Evolutionary conservation across 768 basidiomycete genomes (phyloP), one percentile per base, ranked within the genome.

Genomic region (Fomitopsis serialis): DNA sequence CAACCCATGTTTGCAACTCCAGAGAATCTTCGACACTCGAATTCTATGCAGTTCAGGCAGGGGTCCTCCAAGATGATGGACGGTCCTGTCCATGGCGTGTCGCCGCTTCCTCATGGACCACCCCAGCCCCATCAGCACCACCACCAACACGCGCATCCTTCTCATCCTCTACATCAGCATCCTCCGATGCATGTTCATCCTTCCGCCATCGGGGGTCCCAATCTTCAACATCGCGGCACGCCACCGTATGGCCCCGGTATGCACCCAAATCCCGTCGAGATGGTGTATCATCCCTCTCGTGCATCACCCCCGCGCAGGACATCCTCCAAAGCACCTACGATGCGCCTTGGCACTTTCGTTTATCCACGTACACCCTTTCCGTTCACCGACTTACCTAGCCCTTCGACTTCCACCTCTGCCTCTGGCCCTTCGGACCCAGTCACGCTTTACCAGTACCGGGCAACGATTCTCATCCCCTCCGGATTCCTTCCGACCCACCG

Each of bases 321-420:
- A 2, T 60, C 58, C 45, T 35, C 54, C 22, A 54, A 52, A 9
- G 55, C 61, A 4, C 63, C 66, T 2, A 53, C 65, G 0, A 56
- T 64, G 2, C 68, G 77, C 57, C 66, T 85, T 12, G 84, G 84
- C 36, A 80, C 80, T 23, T 85, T 72, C 65, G 77, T 85, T 45
- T 79, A 73, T 50, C 84, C 84, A 1, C 66, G 69, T 40, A 66
- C 78, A 42, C 84, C 83, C 24, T 82, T 85, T 65, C 83, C 84
- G 19, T 83, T 63, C 57, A 51, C 62, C 36, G 67, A 61, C 52
- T 65, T 63, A 54, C 63, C 63, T 36, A 50, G 42, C 52, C 44
- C 47, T 42, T 53, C 44, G 37, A 17, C 19, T n/a, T n/a, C n/a
- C n/a, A n/a, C n/a, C 34, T 35, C 34, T 9, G 34, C 34, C 8